phyloP scores from a whole-genome alignment of 352 stramenopile species.

The Pythium apleroticum region DNA sequence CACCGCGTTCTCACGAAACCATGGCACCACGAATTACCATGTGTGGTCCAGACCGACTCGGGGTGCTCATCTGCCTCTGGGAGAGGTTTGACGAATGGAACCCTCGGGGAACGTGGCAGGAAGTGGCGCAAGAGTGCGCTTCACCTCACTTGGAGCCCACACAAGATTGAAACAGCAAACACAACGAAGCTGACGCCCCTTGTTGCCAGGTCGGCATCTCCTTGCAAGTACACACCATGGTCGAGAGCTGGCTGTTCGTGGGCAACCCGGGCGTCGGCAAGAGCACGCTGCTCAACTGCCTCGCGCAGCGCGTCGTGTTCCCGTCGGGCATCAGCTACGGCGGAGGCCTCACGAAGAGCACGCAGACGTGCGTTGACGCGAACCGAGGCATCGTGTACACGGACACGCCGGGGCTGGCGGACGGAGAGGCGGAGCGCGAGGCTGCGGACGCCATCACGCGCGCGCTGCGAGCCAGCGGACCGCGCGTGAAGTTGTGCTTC shows the following conservation, averaged over 20 bases:
- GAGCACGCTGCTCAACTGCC: conserved; percentile 25
- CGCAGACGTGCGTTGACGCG: conserved; percentile 4
- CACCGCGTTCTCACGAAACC: no score
- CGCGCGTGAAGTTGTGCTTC: conserved; percentile 16
- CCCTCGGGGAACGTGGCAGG: no score
- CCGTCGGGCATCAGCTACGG: conserved; percentile 15
- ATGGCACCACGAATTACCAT: no score
- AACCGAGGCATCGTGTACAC: conserved; percentile 7
- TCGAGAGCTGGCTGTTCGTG: conserved; percentile 11
- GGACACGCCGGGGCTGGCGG: conserved; percentile 17
- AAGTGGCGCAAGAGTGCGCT: no score
- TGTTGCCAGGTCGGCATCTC: no score
- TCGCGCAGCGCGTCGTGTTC: conserved; percentile 5
- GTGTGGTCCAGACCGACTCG: no score
- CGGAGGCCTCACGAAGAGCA: conserved; percentile 5
- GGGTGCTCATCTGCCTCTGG: no score
- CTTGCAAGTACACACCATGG: no score
- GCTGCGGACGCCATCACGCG: conserved; percentile 12
- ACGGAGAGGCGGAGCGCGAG: neutral
- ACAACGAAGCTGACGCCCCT: no score
- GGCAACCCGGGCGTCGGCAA: conserved; percentile 16
- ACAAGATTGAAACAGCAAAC: no score
- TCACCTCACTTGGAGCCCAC: no score
- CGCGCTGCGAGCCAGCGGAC: neutral
- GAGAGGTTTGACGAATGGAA: no score